Conservation (phyloP, 805 yeast species). For the Cyberlindnera xylosilytica region DNA sequence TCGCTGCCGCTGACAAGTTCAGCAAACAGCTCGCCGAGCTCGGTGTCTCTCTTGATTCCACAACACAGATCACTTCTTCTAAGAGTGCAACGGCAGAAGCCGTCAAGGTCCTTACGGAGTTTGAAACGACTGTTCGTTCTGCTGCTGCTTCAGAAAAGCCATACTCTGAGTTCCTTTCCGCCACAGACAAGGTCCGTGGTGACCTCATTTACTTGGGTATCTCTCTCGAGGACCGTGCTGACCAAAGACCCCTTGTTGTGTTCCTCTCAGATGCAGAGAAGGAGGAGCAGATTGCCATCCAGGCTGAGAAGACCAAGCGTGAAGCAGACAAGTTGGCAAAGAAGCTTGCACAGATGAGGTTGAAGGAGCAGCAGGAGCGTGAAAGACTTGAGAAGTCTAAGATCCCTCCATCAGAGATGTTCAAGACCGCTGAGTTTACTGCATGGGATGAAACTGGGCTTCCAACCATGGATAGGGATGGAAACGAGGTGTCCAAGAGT, state of each 20-base stretch:
- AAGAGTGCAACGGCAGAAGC: conserved; percentile 15
- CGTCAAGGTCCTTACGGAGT: conserved; percentile 69
- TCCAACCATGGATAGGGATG: conserved; percentile 72
- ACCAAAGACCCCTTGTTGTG: conserved; percentile 73
- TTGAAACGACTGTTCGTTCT: conserved; percentile 79
- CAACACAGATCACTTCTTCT: neutral
- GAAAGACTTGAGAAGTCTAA: conserved; percentile 67
- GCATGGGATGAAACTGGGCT: conserved; percentile 86
- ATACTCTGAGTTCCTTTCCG: conserved; percentile 52
- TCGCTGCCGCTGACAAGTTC: neutral
- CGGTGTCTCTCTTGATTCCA: neutral
- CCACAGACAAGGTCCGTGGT: conserved; percentile 74
- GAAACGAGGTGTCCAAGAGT: conserved; percentile 84
- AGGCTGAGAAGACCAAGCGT: conserved; percentile 52
- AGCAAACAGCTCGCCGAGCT: neutral
- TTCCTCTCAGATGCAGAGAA: conserved; percentile 70
- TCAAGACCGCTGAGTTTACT: conserved; percentile 56
- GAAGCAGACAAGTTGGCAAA: conserved; percentile 58
- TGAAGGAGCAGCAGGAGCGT: conserved; percentile 58
- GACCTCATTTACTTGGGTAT: conserved; percentile 76
- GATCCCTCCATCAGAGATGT: conserved; percentile 69
- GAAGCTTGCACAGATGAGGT: conserved; percentile 51
- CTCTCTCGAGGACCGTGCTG: conserved; percentile 83
- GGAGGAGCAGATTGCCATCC: conserved; percentile 53
- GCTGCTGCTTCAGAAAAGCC: conserved; percentile 63